Percentiles rank a stretch among this genome's conserved stretches.
Evolutionary conservation across 768 basidiomycete species (phyloP).

Genomic region (Crassisporium funariophilum): DNA sequence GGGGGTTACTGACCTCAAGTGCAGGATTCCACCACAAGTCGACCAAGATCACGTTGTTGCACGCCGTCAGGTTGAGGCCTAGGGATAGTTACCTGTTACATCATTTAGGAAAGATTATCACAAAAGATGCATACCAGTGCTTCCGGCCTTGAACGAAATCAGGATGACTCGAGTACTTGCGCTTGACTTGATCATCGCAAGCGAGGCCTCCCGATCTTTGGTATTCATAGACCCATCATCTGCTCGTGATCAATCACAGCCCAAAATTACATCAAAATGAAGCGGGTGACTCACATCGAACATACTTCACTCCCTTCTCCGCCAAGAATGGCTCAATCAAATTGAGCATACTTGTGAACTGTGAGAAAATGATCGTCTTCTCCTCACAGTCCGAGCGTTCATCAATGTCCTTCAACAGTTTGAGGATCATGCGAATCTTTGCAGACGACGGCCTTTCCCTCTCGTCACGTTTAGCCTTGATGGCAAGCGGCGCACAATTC

Average conservation of each 20-base stretch:
- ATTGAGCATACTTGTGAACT: constrained; percentile 88
- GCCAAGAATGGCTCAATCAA: constrained; percentile 84
- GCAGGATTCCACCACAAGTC: constrained; percentile 98
- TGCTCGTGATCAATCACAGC: constrained; percentile 32
- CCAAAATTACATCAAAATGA: constrained; percentile 2
- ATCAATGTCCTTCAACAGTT: constrained; percentile 68
- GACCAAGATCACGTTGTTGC: constrained; percentile 91
- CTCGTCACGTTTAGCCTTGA: constrained; percentile 47
- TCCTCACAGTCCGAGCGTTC: constrained; percentile 59
- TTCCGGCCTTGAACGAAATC: constrained; percentile 96
- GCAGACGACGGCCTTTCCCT: constrained; percentile 72
- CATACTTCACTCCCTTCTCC: constrained; percentile 66
- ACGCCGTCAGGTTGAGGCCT: constrained; percentile 90
- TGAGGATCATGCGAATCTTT: constrained; percentile 83
- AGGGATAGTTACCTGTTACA: constrained; percentile 9
- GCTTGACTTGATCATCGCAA: constrained; percentile 71
- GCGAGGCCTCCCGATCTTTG: constrained; percentile 71
- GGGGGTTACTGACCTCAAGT: constrained; percentile 63
- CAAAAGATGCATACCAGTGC: constrained; percentile 62
- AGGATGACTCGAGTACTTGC: constrained; percentile 71
- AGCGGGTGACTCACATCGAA: constrained; percentile 70
- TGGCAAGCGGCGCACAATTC: constrained; percentile 58
- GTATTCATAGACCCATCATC: constrained; percentile 89
- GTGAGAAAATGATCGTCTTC: constrained; percentile 97
- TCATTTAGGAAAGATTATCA: constrained; percentile 6